Evolutionary conservation across 1,139 yeast species (phyloP).

Genomic region (Saccharomyces uvarum): DNA sequence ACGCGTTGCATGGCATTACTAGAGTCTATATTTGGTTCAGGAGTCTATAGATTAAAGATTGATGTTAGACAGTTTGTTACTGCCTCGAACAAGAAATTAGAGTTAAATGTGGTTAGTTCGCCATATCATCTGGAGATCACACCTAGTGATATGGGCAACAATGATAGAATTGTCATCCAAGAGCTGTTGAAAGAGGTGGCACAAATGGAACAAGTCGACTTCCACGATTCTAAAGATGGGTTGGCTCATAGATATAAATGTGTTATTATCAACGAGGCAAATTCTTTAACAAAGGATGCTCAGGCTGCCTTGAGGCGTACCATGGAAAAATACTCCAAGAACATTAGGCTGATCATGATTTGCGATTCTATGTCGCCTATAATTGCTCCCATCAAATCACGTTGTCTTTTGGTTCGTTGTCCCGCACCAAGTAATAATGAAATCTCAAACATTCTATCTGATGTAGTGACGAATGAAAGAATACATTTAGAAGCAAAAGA

Average conservation of each 20-base stretch:
- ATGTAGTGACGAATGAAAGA: slow-evolving; percentile 52
- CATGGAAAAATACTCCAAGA: slow-evolving; percentile 92
- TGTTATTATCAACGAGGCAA: slow-evolving; percentile 92
- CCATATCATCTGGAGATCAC: slow-evolving; percentile 90
- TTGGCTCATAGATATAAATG: slow-evolving; percentile 69
- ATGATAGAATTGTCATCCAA: slow-evolving; percentile 90
- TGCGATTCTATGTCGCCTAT: slow-evolving; percentile 88
- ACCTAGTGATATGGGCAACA: slow-evolving; percentile 93
- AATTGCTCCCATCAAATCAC: slow-evolving; percentile 87
- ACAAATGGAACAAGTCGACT: slow-evolving; percentile 86
- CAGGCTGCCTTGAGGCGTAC: slow-evolving; percentile 96
- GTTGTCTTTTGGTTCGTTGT: slow-evolving; percentile 78
- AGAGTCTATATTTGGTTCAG: slow-evolving; percentile 72
- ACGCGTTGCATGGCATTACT: slow-evolving; percentile 82
- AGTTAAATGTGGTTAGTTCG: slow-evolving; percentile 83
- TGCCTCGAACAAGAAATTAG: slow-evolving; percentile 64
- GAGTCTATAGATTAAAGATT: slow-evolving; percentile 76
- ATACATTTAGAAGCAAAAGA: slow-evolving; percentile 37
- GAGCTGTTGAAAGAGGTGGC: slow-evolving; percentile 90
- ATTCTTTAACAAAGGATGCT: slow-evolving; percentile 97
- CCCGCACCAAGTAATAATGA: slow-evolving; percentile 71
- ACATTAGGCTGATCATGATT: slow-evolving; percentile 73
- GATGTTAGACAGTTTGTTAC: slow-evolving; percentile 82
- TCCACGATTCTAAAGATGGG: slow-evolving; percentile 28
- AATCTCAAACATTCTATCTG: slow-evolving; percentile 44